Percentiles rank a stretch among this genome's conserved stretches.
Evolutionary conservation across 352 stramenopile species (phyloP).

Genomic region (Globisporangium middletonii): DNA sequence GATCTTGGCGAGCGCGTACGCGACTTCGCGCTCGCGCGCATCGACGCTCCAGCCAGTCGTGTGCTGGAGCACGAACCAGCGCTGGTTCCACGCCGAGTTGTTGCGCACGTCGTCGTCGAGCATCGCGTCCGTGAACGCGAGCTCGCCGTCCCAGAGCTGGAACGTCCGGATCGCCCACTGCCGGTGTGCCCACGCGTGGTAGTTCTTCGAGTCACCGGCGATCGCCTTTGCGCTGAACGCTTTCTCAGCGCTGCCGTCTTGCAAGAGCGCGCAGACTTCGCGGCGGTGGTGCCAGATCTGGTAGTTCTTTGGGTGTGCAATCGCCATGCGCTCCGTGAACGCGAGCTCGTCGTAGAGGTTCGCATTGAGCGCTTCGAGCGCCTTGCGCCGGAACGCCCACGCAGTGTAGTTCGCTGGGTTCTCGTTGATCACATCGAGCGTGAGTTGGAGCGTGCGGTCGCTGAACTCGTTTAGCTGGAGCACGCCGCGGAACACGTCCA

Average conservation of each 20-base stretch:
- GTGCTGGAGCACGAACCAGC: slow-evolving; percentile 80
- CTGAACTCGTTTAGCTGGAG: slow-evolving; percentile 89
- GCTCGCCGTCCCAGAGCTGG: slow-evolving; percentile 89
- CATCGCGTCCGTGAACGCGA: slow-evolving; percentile 87
- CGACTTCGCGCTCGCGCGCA: slow-evolving; percentile 55
- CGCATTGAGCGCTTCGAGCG: slow-evolving; percentile 75
- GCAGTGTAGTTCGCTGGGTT: slow-evolving; percentile 99
- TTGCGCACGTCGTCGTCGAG: slow-evolving; percentile 93
- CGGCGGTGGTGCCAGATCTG: slow-evolving; percentile 99
- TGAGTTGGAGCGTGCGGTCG: slow-evolving; percentile 89
- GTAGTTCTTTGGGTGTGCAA: slow-evolving; percentile 98
- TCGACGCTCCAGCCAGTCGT: slow-evolving; percentile 28
- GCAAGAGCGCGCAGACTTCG: slow-evolving; percentile 85
- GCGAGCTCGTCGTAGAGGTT: slow-evolving; percentile 63
- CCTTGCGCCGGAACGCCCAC: slow-evolving; percentile 93
- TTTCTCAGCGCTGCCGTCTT: slow-evolving; percentile 87
- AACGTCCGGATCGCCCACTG: slow-evolving; percentile 92
- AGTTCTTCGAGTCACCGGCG: slow-evolving; percentile 97
- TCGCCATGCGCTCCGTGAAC: slow-evolving; percentile 82
- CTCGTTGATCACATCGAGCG: slow-evolving; percentile 88
- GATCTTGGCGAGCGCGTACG: slow-evolving; percentile 71
- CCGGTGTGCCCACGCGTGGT: slow-evolving; percentile 97
- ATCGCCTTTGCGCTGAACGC: slow-evolving; percentile 91
- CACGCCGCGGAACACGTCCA: slow-evolving; percentile 95
- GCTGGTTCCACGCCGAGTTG: slow-evolving; percentile 93